Conservation (phyloP, 2,329 filamentous ascomycete genomes). For the Fusarium succisae region DNA sequence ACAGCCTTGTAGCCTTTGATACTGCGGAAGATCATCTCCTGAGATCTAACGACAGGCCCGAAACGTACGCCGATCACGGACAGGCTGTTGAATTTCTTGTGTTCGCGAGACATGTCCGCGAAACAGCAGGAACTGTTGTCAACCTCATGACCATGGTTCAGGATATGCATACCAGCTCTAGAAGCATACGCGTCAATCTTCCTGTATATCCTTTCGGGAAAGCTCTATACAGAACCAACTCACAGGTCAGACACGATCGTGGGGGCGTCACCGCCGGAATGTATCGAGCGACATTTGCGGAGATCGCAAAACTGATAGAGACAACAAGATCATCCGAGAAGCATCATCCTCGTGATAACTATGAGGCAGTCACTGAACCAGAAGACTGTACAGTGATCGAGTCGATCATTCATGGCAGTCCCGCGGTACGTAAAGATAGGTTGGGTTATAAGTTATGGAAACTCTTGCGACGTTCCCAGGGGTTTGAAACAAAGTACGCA, state of each 20-base stretch:
- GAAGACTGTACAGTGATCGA: conserved; percentile 52
- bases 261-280: conserved; percentile 65
- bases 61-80: conserved; percentile 57
- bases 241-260: conserved; percentile 67
- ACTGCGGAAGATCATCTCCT: conserved; percentile 58
- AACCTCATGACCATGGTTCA: conserved; percentile 58
- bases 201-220: conserved; percentile 66
- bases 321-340: conserved; percentile 53
- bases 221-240: conserved; percentile 62
- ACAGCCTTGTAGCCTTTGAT: conserved; percentile 58
- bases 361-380: conserved; percentile 31
- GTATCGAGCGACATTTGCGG: conserved; percentile 57
- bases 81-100: conserved; percentile 64
- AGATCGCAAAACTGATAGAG: conserved; percentile 56
- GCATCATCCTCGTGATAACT: conserved; percentile 31
- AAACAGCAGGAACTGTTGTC: conserved; percentile 59
- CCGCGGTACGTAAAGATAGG: conserved; percentile 48
- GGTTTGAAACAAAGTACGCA: conserved; percentile 66
- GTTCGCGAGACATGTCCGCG: conserved; percentile 64
- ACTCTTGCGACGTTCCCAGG: conserved; percentile 62
- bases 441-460: conserved; percentile 60
- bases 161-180: conserved; percentile 55
- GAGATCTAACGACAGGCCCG: conserved; percentile 54
- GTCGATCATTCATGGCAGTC: conserved; percentile 49
- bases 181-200: conserved; percentile 55